Base-by-base conservation (phyloP, 176 grass and related monocot species). In the Areca catechu region DNA sequence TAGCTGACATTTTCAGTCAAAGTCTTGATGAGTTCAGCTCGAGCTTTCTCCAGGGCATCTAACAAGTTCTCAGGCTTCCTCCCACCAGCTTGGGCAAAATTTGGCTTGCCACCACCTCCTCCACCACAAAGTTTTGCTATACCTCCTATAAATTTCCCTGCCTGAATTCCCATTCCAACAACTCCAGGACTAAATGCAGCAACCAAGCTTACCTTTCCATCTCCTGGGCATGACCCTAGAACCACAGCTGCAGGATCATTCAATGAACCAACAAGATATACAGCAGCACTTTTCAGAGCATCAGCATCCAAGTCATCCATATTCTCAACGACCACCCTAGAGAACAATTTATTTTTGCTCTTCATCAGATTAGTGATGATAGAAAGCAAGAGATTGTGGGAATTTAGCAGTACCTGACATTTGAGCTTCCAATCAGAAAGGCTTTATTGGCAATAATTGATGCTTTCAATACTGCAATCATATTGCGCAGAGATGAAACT, bases 31-130 rank as follows among this genome's bases (percentile, higher is more conserved):
- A 97, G 77, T 18, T 97, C 83, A 70, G 50, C 53, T 66, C 71
- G 76, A 62, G 92, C 92, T 72, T 76, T 97, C 57, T 84, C 77
- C 20, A 97, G 68, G n/a, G 86, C 92, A 63, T 71, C 72, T 0
- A 56, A 53, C n/a, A 97, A 62, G 43, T 84, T 97, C 65, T 90
- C 92, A 19, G 92, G 86, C 63, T 97, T 91, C 83, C 86, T 79
- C 24, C 92, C 92, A 10, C 92, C 92, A 7, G 92, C 86, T 56
- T 97, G 92, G 0, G 92, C 92, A 63, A 97, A 97, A 76, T 85
- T 97, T 17, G 92, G 86, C 60, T 96, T 96, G 21, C 92, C 92
- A 0, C 92, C 92, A 0, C 92, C 92, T 1, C 92, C 92, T 7
- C 92, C 86, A 0, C 92, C 92, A 15, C 92, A 96, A 6, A 96